Percentiles rank a stretch among this genome's conserved stretches.
These are phyloP conservation scores for Naganishia kalamii DNA, from an alignment of 768 basidiomycete species.

Conservation along the genomic window DNA sequence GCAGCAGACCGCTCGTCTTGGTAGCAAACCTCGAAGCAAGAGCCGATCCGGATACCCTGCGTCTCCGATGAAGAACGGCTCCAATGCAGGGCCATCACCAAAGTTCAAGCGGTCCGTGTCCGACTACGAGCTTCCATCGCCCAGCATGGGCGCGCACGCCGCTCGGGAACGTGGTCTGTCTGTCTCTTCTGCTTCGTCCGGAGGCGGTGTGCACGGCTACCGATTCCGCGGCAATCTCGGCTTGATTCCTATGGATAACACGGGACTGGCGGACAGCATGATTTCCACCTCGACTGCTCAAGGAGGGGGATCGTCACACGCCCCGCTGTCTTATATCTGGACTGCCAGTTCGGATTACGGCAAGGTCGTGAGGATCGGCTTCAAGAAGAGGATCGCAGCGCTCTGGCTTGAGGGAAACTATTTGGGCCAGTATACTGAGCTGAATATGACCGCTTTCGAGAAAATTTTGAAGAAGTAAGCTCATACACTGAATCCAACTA, in stretches of 20 bases:
- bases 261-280: slow-evolving; percentile 52
- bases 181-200: slow-evolving; percentile 35
- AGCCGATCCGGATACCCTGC: not conserved
- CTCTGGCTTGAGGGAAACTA: slow-evolving; percentile 71
- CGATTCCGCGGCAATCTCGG: slow-evolving; percentile 35
- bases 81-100: not conserved
- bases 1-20: not conserved
- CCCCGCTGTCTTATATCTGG: slow-evolving; percentile 58
- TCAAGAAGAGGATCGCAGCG: slow-evolving; percentile 80
- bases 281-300: slow-evolving; percentile 39
- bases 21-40: not conserved
- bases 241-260: slow-evolving; percentile 35
- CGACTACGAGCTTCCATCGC: slow-evolving; percentile 13
- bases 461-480: slow-evolving; percentile 91
- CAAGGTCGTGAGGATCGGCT: slow-evolving; percentile 71
- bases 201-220: slow-evolving; percentile 20
- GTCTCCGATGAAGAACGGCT: slow-evolving; percentile 19
- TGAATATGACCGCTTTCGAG: slow-evolving; percentile 87
- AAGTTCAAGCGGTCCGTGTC: slow-evolving; percentile 1
- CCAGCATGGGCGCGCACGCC: not conserved
- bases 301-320: slow-evolving; percentile 12
- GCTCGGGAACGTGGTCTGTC: slow-evolving; percentile 28
- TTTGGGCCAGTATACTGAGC: slow-evolving; percentile 76
- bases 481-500: too few relatives aligned
- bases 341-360: slow-evolving; percentile 71